Conservation (phyloP, 768 basidiomycete genomes). For the Hypsizygus marmoreus region DNA sequence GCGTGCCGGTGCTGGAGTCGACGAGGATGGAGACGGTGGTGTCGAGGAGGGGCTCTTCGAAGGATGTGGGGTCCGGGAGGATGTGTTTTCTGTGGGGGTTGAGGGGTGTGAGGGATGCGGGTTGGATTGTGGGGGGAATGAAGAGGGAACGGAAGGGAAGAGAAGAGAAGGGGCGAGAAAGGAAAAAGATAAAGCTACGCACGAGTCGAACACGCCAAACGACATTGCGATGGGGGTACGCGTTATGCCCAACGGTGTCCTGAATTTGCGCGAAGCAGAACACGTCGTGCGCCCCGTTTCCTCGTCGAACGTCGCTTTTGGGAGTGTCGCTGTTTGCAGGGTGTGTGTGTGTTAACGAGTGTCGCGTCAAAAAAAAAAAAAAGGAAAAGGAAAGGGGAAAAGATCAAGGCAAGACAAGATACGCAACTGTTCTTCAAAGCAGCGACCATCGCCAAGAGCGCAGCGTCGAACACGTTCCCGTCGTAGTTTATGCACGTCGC, state of each 20-base stretch:
- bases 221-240: conserved; percentile 53
- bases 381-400: not conserved
- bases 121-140: not conserved
- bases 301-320: conserved; percentile 69
- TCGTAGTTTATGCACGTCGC: conserved; percentile 97
- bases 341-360: too few relatives aligned
- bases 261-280: conserved; percentile 50
- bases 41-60: conserved; percentile 86
- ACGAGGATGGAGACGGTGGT: conserved; percentile 67
- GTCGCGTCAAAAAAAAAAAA: conserved; percentile 1
- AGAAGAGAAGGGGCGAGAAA: too few relatives aligned
- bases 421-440: conserved; percentile 87
- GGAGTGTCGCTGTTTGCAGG: conserved; percentile 58
- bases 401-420: conserved; percentile 27
- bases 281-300: conserved; percentile 67
- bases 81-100: conserved; percentile 58
- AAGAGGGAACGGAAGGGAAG: conserved; percentile 1
- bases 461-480: conserved; percentile 92
- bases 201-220: conserved; percentile 87
- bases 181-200: too few relatives aligned
- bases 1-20: conserved; percentile 43
- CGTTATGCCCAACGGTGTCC: conserved; percentile 47
- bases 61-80: conserved; percentile 83
- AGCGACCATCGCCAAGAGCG: conserved; percentile 83
- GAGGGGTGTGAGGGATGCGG: not conserved